Base-by-base conservation (phyloP, 331 rosid genomes). In the Acacia concinna region DNA sequence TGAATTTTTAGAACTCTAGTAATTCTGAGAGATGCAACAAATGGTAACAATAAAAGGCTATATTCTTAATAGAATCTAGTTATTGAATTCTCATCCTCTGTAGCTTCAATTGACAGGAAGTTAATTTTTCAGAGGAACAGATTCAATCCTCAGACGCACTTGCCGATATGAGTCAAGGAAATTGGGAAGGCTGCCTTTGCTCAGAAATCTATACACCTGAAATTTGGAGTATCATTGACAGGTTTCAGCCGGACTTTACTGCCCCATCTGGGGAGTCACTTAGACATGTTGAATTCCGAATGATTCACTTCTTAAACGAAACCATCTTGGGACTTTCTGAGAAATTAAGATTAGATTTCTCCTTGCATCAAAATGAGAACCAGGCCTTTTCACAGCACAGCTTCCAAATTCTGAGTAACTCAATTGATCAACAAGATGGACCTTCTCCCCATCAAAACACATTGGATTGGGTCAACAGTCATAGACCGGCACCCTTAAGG, bases 261-360 rank as follows among this genome's bases (percentile, higher is more conserved):
- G 90, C 97, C 27, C 98, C 99, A 62, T 87, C 97, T 32, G 99
- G 99, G 57, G 99, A 93, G 83, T 90, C 99, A 46, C 96, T 96
- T 64, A 86, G 99, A 85, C 98, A 91, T 85, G 96, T 96, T 12
- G 98, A 96, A 73, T 93, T 91, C 79, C 91, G 95, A 47, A 93
- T 91, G 97, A 88, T 93, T 73, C 76, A 83, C 44, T 96, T 96
- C 78, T 81, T 96, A 75, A 93, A 92, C 6, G 85, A 88, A 41
- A 88, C 88, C 21, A 85, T 96, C 47, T 75, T 89, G 71, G 93
- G 88, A 60, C 84, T 95, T 81, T 84, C 93, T 21, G 99, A 93
- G 82, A 95, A 91, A 85, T 75, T 89, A 77, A 91, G 91, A 82
- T 73, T 84, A 60, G 93, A 87, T 66, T 72, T 84, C 73, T 83